Evolutionary conservation across 2,329 filamentous ascomycete species (phyloP), one percentile per base, ranked within the genome.

Genomic region (Incumbomyces lentus): DNA sequence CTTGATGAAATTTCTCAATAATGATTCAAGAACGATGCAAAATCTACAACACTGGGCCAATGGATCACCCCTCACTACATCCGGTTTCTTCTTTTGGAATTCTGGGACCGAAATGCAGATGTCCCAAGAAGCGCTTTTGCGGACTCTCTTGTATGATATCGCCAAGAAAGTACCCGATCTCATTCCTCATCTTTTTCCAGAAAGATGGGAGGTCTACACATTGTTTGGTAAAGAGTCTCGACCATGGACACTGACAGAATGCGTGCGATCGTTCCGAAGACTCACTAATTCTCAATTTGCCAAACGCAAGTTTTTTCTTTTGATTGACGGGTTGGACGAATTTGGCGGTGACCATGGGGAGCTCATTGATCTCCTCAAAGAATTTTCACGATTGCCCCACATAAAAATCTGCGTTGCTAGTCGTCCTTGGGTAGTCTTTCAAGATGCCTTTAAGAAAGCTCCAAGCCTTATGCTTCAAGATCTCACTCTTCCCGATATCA

Each of bases 1-100:
- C 0, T 44, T 71, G 1, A 72, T 73, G 40, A 42, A 42, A 16
- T 33, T 16, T 33, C n/a, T 42, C 14, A 16, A 32, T 4, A 19
- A 32, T 13, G 7, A 19, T 32, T 13, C 29, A 42, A 13, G 4
- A 42, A 16, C 32, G 19, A 16, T 31, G 22, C 40, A 32, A 30
- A 30, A 32, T 42, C 40, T 42, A 30, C 26, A 26, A 32, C 7
- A 14, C 40, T n/a, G 40, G 40, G 3, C 12, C 18, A 14, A 13
- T n/a, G 14, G 10, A 32, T 26, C 12, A 42, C 22, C 22, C 8
- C 40, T 17, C 16, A 42, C 12, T 17, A 12, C 32, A 5, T 30
- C 17, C 18, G 40, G 40, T 19, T 42, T 26, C 17, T 16, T 42
- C 11, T 32, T 26, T 7, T 42, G 26, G 11, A n/a, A 32, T 22